A percentile compares a stretch with the other conserved stretches of the same genome.
phyloP scores from a whole-genome alignment of 176 grass and related monocot genomes.

The Oryza coarctata region DNA sequence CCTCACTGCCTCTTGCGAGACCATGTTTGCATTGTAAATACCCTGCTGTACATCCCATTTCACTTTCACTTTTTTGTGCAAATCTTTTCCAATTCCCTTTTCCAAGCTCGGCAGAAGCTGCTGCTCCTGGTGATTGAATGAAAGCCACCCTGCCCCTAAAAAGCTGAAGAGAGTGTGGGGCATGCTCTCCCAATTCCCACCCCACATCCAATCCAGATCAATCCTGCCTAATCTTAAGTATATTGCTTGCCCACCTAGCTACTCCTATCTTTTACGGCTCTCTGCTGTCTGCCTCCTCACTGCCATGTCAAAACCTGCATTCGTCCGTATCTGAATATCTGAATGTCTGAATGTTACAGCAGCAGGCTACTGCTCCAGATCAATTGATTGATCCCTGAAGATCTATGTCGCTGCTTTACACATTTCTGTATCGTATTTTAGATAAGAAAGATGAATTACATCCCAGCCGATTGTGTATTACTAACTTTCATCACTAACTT shows the following conservation, averaged over 20 bases:
- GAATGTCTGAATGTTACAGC: not conserved
- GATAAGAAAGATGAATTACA: too few relatives aligned
- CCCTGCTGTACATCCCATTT: not conserved
- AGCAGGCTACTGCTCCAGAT: not conserved
- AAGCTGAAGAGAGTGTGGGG: not conserved
- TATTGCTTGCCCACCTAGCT: not conserved
- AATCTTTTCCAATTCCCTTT: slow-evolving; percentile 32
- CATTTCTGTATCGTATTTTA: not conserved
- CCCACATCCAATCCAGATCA: slow-evolving; percentile 10
- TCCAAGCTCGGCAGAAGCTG: slow-evolving; percentile 26
- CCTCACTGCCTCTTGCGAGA: too few relatives aligned
- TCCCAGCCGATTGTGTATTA: too few relatives aligned
- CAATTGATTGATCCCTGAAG: not conserved
- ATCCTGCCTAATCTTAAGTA: not conserved
- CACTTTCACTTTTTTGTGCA: slow-evolving; percentile 17
- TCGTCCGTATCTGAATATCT: not conserved
- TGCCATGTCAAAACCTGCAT: slow-evolving; percentile 16
- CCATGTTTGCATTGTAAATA: not conserved
- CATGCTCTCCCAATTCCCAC: slow-evolving; percentile 11
- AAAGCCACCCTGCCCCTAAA: slow-evolving; percentile 44
- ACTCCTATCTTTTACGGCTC: not conserved
- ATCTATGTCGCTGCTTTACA: not conserved
- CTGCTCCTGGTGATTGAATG: slow-evolving; percentile 11
- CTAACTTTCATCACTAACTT: too few relatives aligned
- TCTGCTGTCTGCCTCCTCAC: not conserved